Conservation (phyloP, 805 yeast species). For the Candida parachauliodes region DNA sequence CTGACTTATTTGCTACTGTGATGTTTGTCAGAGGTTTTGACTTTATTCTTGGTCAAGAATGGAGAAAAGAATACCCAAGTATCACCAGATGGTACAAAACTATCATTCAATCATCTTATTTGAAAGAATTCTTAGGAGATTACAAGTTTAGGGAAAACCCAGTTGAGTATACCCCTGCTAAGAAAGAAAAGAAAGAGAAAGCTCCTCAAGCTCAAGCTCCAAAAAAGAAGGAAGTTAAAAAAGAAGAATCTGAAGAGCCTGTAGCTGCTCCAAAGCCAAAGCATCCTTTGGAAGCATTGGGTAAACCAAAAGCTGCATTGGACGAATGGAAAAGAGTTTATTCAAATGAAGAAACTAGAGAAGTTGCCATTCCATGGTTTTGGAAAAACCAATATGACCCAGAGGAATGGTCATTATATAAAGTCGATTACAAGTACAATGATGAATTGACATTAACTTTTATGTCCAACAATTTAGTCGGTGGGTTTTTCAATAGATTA, state of each 20-base stretch:
- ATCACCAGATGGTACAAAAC: constrained; percentile 71
- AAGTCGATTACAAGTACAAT: constrained; percentile 94
- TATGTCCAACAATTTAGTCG: constrained; percentile 97
- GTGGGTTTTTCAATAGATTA: constrained; percentile 97
- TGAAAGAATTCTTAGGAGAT: constrained; percentile 47
- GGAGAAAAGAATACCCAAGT: constrained; percentile 62
- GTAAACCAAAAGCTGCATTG: constrained; percentile 62
- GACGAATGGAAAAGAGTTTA: constrained; percentile 96
- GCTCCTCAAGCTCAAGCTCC: constrained; percentile 40
- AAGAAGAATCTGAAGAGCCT: constrained; percentile 34
- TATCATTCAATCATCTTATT: constrained; percentile 41
- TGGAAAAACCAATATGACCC: constrained; percentile 89
- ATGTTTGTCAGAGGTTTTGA: constrained; percentile 53
- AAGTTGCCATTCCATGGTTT: constrained; percentile 94
- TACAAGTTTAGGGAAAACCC: constrained; percentile 63
- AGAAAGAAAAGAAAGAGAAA: constrained; percentile 66
- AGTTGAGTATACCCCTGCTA: constrained; percentile 62
- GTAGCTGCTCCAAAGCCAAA: constrained; percentile 71
- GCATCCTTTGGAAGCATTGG: constrained; percentile 87
- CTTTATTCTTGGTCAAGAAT: constrained; percentile 57
- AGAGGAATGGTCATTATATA: constrained; percentile 92
- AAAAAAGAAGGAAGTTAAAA: constrained; percentile 31
- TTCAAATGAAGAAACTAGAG: constrained; percentile 97
- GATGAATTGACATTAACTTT: constrained; percentile 95
- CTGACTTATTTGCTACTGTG: constrained; percentile 59